Percentiles rank a stretch among this genome's conserved stretches.
Conservation (phyloP, 2,329 filamentous ascomycete species). For the Ophiostoma piceae region DNA sequence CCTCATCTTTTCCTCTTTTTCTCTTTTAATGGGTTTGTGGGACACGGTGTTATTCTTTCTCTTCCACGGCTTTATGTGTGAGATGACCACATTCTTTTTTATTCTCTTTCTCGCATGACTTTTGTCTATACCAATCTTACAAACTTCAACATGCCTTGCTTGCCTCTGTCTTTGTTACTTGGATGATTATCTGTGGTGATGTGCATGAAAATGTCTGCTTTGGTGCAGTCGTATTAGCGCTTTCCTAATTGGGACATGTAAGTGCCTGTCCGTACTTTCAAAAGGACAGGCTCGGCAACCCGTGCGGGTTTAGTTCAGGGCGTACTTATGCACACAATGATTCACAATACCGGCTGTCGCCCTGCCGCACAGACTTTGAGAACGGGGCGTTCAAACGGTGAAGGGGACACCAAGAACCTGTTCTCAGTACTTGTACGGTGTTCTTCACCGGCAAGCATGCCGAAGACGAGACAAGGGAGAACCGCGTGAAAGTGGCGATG, state of each 20-base stretch:
- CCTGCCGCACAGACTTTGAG: neutral
- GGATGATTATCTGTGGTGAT: neutral
- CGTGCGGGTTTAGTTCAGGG: neutral
- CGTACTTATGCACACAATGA: neutral
- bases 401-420: neutral
- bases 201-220: neutral
- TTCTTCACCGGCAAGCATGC: neutral
- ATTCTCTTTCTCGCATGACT: neutral
- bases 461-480: neutral
- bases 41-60: conserved; percentile 5
- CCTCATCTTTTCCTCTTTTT: neutral
- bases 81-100: conserved; percentile 4
- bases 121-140: neutral
- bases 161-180: neutral
- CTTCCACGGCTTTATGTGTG: neutral
- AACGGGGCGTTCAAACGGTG: neutral
- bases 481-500: neutral
- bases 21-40: neutral
- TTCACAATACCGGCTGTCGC: neutral
- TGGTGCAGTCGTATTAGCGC: neutral
- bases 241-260: neutral
- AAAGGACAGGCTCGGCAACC: neutral
- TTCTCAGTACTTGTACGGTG: neutral
- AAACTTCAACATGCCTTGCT: neutral
- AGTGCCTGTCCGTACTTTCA: neutral